Base-by-base conservation (phyloP, 495 filamentous ascomycete species). In the Neurospora sp. region DNA sequence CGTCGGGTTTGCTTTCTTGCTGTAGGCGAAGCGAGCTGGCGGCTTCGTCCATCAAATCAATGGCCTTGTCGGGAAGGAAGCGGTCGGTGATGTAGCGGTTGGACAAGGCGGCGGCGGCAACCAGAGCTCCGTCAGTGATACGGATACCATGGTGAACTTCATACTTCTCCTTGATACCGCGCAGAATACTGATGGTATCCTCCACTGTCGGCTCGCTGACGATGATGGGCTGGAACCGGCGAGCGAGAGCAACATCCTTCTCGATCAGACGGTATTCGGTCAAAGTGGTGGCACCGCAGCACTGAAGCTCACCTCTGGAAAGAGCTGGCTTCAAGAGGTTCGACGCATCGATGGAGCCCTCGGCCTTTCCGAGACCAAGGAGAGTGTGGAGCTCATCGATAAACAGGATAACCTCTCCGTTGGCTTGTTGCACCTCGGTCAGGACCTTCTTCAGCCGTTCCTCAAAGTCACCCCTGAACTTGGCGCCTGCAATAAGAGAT, bases 81-180 rank as follows among this genome's bases (percentile, higher is more conserved):
- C 96, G 92, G 78, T 98, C 94, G 59, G 93, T 97, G 74, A 99
- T 96, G 77, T 99, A 99, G 40, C 96, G 92, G 76, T 98, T 98
- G 70, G 92, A 94, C 79, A 94, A 92, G 0, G 92, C 92, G 9
- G 96, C 95, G 20, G 96, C 96, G 5, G 96, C 92, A 8, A 99
- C 95, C 20, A 98, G 85, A 14, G 96, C 94, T 27, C 89, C 92
- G 78, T 98, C 96, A 0, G 94, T 96, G 73, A 99, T 98, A 72
- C 95, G 86, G 7, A 98, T 94, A 76, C 91, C 91, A 79, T 99
- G 96, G 76, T 99, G 96, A 16, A 98, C 93, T 80, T 99, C 96
- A 77, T 99, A 99, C 70, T 92, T 91, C 74, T 98, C 93, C 78
- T 97, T 98, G 82, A 99, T 97, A 70, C 95, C 96, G 77, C 96